A percentile compares a stretch with the other conserved stretches of the same genome.
Evolutionary conservation across 2,329 filamentous ascomycete genomes (phyloP).

Genomic region (Botrytis sinoallii): DNA sequence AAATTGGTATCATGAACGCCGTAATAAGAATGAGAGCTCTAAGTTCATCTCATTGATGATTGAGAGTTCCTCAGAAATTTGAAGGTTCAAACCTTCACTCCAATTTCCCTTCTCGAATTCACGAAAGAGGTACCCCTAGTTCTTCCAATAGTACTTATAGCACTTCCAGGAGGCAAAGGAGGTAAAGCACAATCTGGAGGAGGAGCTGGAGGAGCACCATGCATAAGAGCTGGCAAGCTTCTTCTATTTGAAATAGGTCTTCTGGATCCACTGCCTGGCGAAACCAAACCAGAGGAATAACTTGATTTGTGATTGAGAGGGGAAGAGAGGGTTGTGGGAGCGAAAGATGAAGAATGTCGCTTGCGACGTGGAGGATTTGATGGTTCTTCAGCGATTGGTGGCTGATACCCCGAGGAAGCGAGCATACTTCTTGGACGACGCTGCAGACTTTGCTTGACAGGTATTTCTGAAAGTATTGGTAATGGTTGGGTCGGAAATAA

Average conservation of each 20-base stretch:
- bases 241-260: conserved; percentile 26
- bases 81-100: not conserved
- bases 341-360: conserved; percentile 11
- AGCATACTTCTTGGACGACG: conserved; percentile 17
- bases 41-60: not conserved
- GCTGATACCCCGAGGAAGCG: not conserved
- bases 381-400: not conserved
- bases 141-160: not conserved
- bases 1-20: conserved; percentile 6
- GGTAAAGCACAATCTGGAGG: conserved; percentile 37
- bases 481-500: not conserved
- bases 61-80: not conserved
- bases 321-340: conserved; percentile 5
- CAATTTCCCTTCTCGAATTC: conserved; percentile 5
- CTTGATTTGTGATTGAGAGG: conserved; percentile 2
- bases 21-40: not conserved
- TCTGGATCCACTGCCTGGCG: conserved; percentile 15
- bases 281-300: not conserved
- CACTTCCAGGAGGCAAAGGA: conserved; percentile 30
- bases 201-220: conserved; percentile 36
- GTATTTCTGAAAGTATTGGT: not conserved
- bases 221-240: conserved; percentile 32
- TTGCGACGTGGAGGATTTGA: conserved; percentile 2
- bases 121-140: not conserved
- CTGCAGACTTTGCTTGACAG: not conserved